Evolutionary conservation across 441 rosid genomes (phyloP).

Genomic region (Adansonia grandidieri): DNA sequence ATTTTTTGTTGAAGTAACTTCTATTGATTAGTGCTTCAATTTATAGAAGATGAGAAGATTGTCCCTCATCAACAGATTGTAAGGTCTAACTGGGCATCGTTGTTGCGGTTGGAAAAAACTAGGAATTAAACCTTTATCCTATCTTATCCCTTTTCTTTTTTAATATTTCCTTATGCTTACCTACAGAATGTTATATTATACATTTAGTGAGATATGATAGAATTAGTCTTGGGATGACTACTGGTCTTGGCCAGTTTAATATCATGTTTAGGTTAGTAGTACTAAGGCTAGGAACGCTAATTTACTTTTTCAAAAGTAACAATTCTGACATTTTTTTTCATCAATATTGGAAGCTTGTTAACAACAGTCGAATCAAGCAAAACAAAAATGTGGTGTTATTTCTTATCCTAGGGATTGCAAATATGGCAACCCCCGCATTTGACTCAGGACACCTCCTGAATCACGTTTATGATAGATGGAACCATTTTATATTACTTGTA

Average conservation of each 20-base stretch:
- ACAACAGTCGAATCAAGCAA: background rate
- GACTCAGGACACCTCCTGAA: background rate
- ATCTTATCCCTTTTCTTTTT: background rate
- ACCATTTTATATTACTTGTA: background rate
- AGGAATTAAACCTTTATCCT: background rate
- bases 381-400: background rate
- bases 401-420: background rate
- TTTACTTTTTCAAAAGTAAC: constrained; percentile 17
- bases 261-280: constrained; percentile 10
- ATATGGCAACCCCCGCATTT: background rate
- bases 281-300: background rate
- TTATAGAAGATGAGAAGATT: background rate
- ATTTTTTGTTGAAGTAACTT: constrained; percentile 11
- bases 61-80: background rate
- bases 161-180: background rate
- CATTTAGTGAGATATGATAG: background rate
- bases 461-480: background rate
- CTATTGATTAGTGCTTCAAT: background rate
- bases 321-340: background rate
- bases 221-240: constrained; percentile 2
- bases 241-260: background rate
- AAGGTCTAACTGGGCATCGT: background rate
- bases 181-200: background rate
- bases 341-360: constrained; percentile 6
- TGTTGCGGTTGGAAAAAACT: background rate